Conservation (phyloP, 1,284 basidiomycete species). For the Ustilago hordei region DNA sequence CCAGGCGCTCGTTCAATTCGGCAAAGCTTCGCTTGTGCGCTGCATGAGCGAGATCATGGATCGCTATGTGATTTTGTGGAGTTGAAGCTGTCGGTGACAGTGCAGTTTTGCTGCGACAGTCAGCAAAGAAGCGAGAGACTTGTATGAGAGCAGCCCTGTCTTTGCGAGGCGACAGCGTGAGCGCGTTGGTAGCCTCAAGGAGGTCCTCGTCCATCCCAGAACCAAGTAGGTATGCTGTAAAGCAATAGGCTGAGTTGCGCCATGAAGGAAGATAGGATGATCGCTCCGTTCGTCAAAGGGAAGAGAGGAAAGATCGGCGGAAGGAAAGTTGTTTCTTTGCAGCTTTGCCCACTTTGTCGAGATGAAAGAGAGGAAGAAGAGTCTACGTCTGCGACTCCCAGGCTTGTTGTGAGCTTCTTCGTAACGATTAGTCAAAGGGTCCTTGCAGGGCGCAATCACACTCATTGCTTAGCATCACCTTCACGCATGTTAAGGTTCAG, state of each 20-base stretch:
- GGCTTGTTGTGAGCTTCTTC: background rate
- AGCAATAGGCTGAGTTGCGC: slow-evolving; percentile 1
- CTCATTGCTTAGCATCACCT: background rate
- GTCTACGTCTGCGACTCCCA: background rate
- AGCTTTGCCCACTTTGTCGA: background rate
- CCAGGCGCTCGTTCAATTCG: background rate
- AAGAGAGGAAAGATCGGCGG: background rate
- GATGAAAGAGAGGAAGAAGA: slow-evolving; percentile 3
- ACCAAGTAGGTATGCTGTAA: background rate
- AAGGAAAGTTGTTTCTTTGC: background rate
- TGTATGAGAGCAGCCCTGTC: background rate
- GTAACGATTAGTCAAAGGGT: background rate
- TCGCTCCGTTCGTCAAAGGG: background rate
- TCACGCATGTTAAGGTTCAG: background rate
- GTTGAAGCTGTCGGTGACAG: background rate
- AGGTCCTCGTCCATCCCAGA: slow-evolving; percentile 35
- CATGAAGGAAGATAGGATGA: slow-evolving; percentile 9
- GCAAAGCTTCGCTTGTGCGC: background rate
- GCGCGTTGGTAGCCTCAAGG: slow-evolving; percentile 23
- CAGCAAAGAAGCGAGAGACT: background rate
- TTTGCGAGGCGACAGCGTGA: slow-evolving; percentile 32
- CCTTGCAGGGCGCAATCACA: background rate
- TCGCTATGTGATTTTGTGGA: background rate
- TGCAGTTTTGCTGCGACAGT: background rate
- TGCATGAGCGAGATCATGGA: background rate